Evolutionary conservation across 495 filamentous ascomycete genomes (phyloP).

Genomic region (Penicillium lividum): DNA sequence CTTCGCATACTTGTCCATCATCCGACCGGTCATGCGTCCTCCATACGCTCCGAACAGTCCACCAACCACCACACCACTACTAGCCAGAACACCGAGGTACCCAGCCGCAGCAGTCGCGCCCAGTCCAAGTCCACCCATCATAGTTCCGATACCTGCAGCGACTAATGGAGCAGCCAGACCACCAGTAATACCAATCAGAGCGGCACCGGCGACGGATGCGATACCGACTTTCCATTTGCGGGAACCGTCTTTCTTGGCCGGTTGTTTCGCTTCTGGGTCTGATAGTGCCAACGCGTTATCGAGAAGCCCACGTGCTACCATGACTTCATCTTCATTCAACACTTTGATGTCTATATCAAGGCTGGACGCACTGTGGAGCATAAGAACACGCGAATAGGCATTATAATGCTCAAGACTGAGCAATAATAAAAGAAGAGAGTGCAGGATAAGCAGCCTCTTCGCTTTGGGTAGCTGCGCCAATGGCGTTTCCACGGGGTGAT

Average conservation of each 20-base stretch:
- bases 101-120: conserved; percentile 76
- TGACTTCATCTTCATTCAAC: conserved; percentile 70
- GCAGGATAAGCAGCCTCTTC: conserved; percentile 50
- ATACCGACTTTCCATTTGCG: conserved; percentile 82
- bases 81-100: conserved; percentile 75
- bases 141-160: conserved; percentile 76
- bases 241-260: conserved; percentile 62
- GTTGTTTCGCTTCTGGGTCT: conserved; percentile 64
- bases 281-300: conserved; percentile 71
- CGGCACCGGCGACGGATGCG: conserved; percentile 76
- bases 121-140: conserved; percentile 79
- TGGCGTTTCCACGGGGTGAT: conserved; percentile 46
- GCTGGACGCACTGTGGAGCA: conserved; percentile 69
- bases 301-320: conserved; percentile 72
- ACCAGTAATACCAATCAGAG: conserved; percentile 77
- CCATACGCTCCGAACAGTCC: conserved; percentile 89
- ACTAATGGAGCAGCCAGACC: conserved; percentile 80
- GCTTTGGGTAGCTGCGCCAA: conserved; percentile 42
- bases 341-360: conserved; percentile 63
- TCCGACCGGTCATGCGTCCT: conserved; percentile 76
- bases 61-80: conserved; percentile 75
- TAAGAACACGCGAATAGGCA: conserved; percentile 71
- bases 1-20: conserved; percentile 84
- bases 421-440: conserved; percentile 69
- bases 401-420: conserved; percentile 81